Conservation (phyloP, 139 green algal genomes). For the Micractinium sp. region DNA sequence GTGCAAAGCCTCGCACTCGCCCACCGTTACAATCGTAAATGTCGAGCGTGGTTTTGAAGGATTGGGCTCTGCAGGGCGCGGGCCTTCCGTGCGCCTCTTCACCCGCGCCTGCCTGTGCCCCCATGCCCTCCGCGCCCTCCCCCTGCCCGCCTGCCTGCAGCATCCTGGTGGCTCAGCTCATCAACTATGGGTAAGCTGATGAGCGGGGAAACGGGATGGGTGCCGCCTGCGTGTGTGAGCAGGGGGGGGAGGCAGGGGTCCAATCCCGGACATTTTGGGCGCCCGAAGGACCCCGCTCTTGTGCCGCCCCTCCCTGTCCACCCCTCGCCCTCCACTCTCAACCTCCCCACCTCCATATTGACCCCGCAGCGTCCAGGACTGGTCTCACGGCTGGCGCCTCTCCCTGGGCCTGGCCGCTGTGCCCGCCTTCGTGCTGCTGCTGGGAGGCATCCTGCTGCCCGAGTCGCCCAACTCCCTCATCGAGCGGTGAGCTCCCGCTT, state of each 20-base stretch:
- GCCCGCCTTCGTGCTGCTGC: conserved; percentile 40
- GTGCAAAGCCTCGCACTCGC: no score
- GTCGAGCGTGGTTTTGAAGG: no score
- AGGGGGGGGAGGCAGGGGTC: neutral
- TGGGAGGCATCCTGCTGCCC: conserved; percentile 67
- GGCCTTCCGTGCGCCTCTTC: no score
- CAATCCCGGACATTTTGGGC: neutral
- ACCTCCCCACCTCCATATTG: neutral
- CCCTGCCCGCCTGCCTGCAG: neutral
- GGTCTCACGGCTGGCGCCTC: conserved; percentile 41
- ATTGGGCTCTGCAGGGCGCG: no score
- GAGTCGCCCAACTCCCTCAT: conserved; percentile 84
- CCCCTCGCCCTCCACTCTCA: neutral
- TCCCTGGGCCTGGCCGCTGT: conserved; percentile 41
- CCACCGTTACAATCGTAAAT: no score
- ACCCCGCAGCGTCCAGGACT: neutral
- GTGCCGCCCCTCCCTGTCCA: neutral
- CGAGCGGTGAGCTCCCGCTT: conserved; percentile 49
- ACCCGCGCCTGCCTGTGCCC: no score
- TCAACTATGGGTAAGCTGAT: conserved; percentile 36
- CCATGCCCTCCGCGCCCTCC: no score
- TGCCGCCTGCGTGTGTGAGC: neutral
- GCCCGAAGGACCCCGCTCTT: no score
- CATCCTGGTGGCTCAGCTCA: conserved; percentile 47
- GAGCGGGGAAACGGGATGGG: neutral